Evolutionary conservation across 192 early-diverging fungal species (phyloP).

Genomic region (Rhizophagus prolifer): DNA sequence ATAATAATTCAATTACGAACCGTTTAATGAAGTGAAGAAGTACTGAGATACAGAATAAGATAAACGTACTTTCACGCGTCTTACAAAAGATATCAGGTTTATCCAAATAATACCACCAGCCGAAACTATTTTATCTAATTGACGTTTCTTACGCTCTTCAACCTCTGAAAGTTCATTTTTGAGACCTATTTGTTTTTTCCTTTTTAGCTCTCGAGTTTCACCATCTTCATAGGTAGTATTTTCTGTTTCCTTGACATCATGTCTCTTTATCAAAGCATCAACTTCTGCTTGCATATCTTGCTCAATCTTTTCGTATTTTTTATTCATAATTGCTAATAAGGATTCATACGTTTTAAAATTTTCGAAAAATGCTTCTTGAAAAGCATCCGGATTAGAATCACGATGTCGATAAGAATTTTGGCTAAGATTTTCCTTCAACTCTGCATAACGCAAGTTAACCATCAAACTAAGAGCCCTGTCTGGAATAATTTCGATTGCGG

Average conservation of each 20-base stretch:
- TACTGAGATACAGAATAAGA: too few species aligned
- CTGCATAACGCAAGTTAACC: constrained; percentile 73
- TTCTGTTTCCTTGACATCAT: constrained; percentile 46
- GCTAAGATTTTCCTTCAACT: constrained; percentile 64
- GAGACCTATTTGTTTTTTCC: constrained; percentile 53
- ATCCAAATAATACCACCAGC: constrained; percentile 77
- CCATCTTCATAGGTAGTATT: constrained; percentile 51
- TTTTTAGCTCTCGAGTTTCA: constrained; percentile 54
- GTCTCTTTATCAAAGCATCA: constrained; percentile 39
- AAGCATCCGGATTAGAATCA: neutral
- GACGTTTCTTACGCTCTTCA: constrained; percentile 53
- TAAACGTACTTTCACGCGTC: constrained; percentile 67
- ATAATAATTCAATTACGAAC: neutral
- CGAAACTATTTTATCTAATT: constrained; percentile 57
- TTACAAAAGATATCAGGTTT: constrained; percentile 80
- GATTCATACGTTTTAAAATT: constrained; percentile 58
- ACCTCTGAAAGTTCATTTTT: constrained; percentile 61
- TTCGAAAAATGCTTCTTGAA: constrained; percentile 35
- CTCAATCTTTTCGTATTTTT: constrained; percentile 48
- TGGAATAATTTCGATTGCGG: constrained; percentile 69
- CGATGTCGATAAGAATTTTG: constrained; percentile 29
- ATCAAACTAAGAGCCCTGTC: constrained; percentile 60
- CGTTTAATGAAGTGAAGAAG: too few species aligned
- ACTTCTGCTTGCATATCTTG: constrained; percentile 46
- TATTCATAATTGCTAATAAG: constrained; percentile 41